These are phyloP conservation scores for Pseudonitzschia multiseries DNA, from an alignment of 108 stramenopile species.

Conservation along the genomic window DNA sequence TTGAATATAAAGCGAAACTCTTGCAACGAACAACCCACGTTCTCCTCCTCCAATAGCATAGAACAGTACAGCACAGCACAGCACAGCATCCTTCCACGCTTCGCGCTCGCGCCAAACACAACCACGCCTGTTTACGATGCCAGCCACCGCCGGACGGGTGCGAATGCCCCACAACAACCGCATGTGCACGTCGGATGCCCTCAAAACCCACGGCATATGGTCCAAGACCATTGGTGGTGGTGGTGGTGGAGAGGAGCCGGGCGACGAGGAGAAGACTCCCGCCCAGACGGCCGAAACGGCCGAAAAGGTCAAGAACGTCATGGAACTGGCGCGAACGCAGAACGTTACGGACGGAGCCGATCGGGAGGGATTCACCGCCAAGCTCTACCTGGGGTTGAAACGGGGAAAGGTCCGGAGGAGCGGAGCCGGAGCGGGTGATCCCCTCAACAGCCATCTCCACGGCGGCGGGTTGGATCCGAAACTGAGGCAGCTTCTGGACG, in stretches of 20 bases:
- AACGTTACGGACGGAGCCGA: constrained; percentile 69
- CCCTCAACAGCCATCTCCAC: too few species aligned
- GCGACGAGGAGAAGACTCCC: constrained; percentile 25
- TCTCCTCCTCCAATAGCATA: too few species aligned
- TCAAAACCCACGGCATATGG: constrained; percentile 81
- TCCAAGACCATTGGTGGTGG: constrained; percentile 82
- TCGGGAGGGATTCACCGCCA: constrained; percentile 74
- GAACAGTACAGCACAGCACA: too few species aligned
- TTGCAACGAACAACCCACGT: too few species aligned
- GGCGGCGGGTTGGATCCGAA: constrained; percentile 31
- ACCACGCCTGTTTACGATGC: neutral
- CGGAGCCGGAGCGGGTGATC: too few species aligned
- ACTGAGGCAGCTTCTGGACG: constrained; percentile 50
- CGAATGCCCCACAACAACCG: constrained; percentile 93
- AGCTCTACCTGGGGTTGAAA: constrained; percentile 80
- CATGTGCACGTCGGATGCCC: constrained; percentile 68
- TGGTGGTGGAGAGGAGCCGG: constrained; percentile 53
- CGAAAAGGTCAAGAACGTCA: constrained; percentile 61
- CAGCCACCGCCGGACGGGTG: constrained; percentile 44
- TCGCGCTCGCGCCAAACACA: too few species aligned
- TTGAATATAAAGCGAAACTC: too few species aligned
- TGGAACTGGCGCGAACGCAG: constrained; percentile 76
- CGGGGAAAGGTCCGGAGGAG: constrained; percentile 61
- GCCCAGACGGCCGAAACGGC: constrained; percentile 7
- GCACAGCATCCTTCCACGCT: too few species aligned